These are phyloP conservation scores for Rauvolfia tetraphylla DNA, from an alignment of 257 asterid genomes.

Conservation along the genomic window DNA sequence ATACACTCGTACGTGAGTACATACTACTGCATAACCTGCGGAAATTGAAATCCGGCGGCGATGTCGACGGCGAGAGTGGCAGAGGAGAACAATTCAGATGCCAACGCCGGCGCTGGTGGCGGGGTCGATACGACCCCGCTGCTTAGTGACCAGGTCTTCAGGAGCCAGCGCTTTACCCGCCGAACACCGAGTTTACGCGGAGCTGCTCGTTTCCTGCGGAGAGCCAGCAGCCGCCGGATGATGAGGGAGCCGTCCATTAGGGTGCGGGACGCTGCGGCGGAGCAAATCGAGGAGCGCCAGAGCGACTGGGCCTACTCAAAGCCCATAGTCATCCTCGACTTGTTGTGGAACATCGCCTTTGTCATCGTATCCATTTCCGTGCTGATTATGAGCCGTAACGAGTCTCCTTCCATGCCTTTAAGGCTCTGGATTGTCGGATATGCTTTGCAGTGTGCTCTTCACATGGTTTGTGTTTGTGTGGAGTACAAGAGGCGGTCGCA, in stretches of 20 bases:
- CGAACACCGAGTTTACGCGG: constrained; percentile 59
- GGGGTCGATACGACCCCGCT: constrained; percentile 52
- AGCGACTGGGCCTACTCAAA: constrained; percentile 94
- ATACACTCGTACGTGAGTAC: not conserved
- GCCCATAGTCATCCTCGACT: constrained; percentile 77
- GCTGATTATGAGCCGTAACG: constrained; percentile 34
- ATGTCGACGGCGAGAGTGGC: constrained; percentile 31
- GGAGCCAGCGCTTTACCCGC: constrained; percentile 49
- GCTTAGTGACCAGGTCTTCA: constrained; percentile 48
- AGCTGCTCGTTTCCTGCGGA: constrained; percentile 46
- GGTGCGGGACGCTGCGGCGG: constrained; percentile 52
- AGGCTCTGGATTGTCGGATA: constrained; percentile 49
- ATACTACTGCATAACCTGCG: not conserved
- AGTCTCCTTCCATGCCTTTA: constrained; percentile 37
- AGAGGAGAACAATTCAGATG: constrained; percentile 4
- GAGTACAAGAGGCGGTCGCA: constrained; percentile 58
- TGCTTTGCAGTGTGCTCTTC: constrained; percentile 41
- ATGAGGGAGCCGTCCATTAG: constrained; percentile 46
- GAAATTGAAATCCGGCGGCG: constrained; percentile 7
- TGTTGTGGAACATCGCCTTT: constrained; percentile 74
- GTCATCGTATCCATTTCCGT: constrained; percentile 43
- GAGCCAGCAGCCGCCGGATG: constrained; percentile 46
- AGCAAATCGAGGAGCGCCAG: constrained; percentile 71
- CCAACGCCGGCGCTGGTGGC: not conserved
- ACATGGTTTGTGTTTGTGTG: constrained; percentile 43